Base-by-base conservation (phyloP, 2,329 filamentous ascomycete genomes). In the Ophiosphaerella korrae region DNA sequence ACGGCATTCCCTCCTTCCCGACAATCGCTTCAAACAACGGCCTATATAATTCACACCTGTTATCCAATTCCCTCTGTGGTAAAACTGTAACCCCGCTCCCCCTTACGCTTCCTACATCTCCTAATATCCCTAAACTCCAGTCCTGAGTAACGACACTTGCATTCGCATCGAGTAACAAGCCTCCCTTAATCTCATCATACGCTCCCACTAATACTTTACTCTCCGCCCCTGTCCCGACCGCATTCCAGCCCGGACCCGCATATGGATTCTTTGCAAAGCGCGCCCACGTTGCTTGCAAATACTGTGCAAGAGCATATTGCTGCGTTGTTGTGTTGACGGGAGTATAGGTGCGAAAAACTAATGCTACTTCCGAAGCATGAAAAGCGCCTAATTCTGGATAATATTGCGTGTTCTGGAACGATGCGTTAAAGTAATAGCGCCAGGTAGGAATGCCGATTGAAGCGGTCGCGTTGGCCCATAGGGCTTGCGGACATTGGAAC, bases 381-480 rank as follows among this genome's bases (percentile, higher is more conserved):
- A 59, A 69, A 0, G 50, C 63, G 21, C 64, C 62, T 0, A 57
- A 46, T 16, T 53, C 35, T 2, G 51, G 42, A 24, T 49, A 55
- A 2, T 42, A 42, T 35, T 60, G 62, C 1, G 58, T 60, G 16
- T 69, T 68, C 7, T 50, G 26, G 42, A 69, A 70, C 1, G 62
- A 59, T 7, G 68, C 65, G 48, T 70, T 71, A 55, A 63, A 71
- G 50, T 59, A 58, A 43, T 65, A 68, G 23, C 66, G 61, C 64
- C 63, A 68, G 2, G 62, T 56, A 3, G 64, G 62, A 1, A 65
- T 62, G 2, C 63, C 61, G 3, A 53, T 49, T 1, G 51, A 48
- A 2, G 64, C 58, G 3, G 61, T 60, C 3, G 65, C 65, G 13
- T 66, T 63, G 7, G 63, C 57, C 48, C 60, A 63, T 2, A 64